Evolutionary conservation across 2,329 filamentous ascomycete species (phyloP), one percentile per base, ranked within the genome.

Genomic region (Microdochium nivale): DNA sequence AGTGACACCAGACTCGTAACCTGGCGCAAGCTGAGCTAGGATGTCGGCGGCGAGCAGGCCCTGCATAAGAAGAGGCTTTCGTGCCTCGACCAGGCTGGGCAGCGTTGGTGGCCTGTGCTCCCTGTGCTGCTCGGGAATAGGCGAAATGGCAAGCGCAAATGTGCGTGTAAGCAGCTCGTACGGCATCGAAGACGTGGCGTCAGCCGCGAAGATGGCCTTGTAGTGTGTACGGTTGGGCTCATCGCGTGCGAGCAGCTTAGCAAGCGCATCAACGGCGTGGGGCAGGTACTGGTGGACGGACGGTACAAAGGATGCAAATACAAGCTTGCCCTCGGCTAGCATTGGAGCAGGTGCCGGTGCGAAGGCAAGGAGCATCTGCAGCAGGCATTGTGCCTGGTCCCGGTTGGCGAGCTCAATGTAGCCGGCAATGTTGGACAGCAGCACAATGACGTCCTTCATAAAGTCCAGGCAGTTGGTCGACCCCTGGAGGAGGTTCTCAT

Each of bases 391-490:
- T 0, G 91, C 91, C 64, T 97, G 91, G 63, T 97, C 91, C 56
- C 88, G 85, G 21, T 86, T 86, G 1, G 90, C 87, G 37, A 99
- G 75, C 62, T 92, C 86, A 50, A 97, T 80, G 10, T 82, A 80
- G 47, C 88, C 83, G 8, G 90, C 84, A 48, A 95, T 82, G 66
- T 99, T 97, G 52, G 92, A 96, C 51, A 99, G 75, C 58, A 95
- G 83, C 16, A 90, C 86, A 53, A 97, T 82, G 27, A 90, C 76
- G 66, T 99, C 94, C 70, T 99, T 99, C 88, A 96, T 95, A 61
- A 97, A 92, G 67, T 99, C 94, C 58, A 96, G 74, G 0, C 88
- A 94, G 68, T 96, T 96, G 62, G 80, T 77, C 58, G 94, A 80
- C 3, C 84, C 89, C 37, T 90, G 83, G 43, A 97, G 72, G 27